These are phyloP conservation scores for Vitis cinerea DNA, from an alignment of 164 flowering plant species.

Conservation along the genomic window DNA sequence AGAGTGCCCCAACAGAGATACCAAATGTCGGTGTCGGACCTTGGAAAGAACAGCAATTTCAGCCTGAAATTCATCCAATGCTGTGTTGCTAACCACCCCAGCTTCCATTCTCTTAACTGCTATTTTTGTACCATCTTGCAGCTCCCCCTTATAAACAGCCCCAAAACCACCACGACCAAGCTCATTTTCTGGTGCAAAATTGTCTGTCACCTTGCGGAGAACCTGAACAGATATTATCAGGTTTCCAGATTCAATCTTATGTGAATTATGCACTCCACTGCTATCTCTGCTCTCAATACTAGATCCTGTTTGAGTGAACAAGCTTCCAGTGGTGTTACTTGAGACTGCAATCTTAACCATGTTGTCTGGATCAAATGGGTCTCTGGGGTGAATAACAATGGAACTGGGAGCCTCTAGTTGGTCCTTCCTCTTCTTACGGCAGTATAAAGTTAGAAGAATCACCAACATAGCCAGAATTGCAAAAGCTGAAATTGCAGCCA, in stretches of 20 bases:
- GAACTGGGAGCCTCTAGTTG: conserved; percentile 28
- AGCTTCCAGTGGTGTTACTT: conserved; percentile 28
- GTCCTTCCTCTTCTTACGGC: conserved; percentile 35
- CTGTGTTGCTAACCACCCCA: conserved; percentile 51
- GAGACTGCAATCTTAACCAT: conserved; percentile 52
- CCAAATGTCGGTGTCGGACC: conserved; percentile 79
- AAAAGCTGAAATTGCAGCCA: conserved; percentile 26
- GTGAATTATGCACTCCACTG: conserved; percentile 29
- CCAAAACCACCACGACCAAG: conserved; percentile 88
- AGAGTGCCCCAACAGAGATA: conserved; percentile 68
- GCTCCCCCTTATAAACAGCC: conserved; percentile 66
- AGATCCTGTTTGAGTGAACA: conserved; percentile 29
- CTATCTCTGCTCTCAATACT: conserved; percentile 38
- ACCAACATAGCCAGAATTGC: conserved; percentile 23
- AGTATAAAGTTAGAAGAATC: conserved; percentile 27
- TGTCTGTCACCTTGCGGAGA: conserved; percentile 61
- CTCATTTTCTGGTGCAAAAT: conserved; percentile 65
- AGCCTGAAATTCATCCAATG: conserved; percentile 68
- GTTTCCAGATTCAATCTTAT: conserved; percentile 50
- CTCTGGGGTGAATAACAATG: conserved; percentile 56
- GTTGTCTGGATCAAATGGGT: conserved; percentile 53
- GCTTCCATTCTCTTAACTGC: conserved; percentile 91
- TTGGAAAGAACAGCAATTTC: conserved; percentile 81
- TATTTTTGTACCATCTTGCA: conserved; percentile 67
- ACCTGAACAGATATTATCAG: conserved; percentile 62